Conservation (phyloP, 1,284 basidiomycete species). For the Papiliotrema nemorosa region DNA sequence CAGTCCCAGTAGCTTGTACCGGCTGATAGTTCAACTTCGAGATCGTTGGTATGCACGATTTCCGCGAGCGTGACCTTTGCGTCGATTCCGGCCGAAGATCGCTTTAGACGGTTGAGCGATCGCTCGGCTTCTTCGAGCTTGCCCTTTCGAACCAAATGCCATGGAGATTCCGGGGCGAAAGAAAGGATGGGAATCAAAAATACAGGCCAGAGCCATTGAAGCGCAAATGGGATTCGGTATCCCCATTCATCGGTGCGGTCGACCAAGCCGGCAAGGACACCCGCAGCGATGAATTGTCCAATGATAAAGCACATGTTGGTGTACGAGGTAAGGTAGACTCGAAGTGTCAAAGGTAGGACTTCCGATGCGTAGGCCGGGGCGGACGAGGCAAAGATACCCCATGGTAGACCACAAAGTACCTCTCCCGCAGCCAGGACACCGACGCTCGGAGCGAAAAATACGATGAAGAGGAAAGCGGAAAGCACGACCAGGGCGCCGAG, state of each 20-base stretch:
- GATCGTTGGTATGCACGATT: conserved; percentile 47
- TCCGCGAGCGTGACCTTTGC: conserved; percentile 36
- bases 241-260: conserved; percentile 17
- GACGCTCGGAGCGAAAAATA: conserved; percentile 41
- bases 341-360: conserved; percentile 44
- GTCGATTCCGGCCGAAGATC: conserved; percentile 7
- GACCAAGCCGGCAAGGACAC: conserved; percentile 47
- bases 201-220: conserved; percentile 23
- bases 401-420: conserved; percentile 39
- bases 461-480: conserved; percentile 25
- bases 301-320: conserved; percentile 20
- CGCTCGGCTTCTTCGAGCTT: conserved; percentile 25
- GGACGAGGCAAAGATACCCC: conserved; percentile 50
- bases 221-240: too few species aligned
- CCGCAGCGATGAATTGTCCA: conserved; percentile 29
- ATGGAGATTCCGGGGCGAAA: conserved; percentile 38
- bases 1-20: conserved; percentile 45
- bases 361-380: conserved; percentile 54
- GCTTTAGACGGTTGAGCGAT: conserved; percentile 8
- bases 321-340: conserved; percentile 34
- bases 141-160: conserved; percentile 31
- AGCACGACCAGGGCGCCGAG: conserved; percentile 29
- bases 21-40: conserved; percentile 19
- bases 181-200: conserved; percentile 13
- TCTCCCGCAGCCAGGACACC: conserved; percentile 36